phyloP scores from a whole-genome alignment of 805 yeast genomes.

The Nematodospora valgi region DNA sequence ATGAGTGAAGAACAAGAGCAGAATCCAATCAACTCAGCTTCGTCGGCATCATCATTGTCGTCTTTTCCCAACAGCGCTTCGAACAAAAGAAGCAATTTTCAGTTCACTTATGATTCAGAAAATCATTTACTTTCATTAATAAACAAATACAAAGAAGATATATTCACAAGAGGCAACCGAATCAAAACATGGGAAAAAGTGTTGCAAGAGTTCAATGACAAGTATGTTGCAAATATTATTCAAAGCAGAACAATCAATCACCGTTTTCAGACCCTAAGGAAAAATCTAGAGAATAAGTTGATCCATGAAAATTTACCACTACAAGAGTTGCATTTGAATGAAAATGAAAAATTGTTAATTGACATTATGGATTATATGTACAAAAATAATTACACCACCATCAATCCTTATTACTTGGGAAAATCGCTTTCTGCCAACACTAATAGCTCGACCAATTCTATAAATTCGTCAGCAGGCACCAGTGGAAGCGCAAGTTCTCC shows the following conservation, averaged over 20 bases:
- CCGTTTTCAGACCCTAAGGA: conserved; percentile 18
- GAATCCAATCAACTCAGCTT: no score
- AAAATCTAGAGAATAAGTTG: conserved; percentile 18
- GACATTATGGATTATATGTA: conserved; percentile 10
- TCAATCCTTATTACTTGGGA: conserved; percentile 3
- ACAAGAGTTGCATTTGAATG: conserved; percentile 15
- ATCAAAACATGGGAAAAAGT: conserved; percentile 24
- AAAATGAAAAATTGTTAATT: conserved; percentile 18
- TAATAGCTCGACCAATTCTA: neutral
- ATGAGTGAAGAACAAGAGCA: no score
- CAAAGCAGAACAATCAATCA: conserved; percentile 25
- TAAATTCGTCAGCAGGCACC: neutral
- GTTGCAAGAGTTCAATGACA: conserved; percentile 19
- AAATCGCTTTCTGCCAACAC: no score
- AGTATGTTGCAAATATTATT: conserved; percentile 15
- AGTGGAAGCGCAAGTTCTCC: neutral
- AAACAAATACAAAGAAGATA: conserved; percentile 15
- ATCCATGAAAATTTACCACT: conserved; percentile 6
- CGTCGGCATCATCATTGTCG: no score
- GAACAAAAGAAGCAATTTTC: conserved; percentile 15
- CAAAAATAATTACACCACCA: conserved; percentile 2
- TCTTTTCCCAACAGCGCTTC: neutral
- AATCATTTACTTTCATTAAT: conserved; percentile 18
- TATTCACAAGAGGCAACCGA: conserved; percentile 25
- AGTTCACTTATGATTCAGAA: conserved; percentile 25